Base-by-base conservation (phyloP, 1,284 basidiomycete genomes). In the Wolfiporia cocos region DNA sequence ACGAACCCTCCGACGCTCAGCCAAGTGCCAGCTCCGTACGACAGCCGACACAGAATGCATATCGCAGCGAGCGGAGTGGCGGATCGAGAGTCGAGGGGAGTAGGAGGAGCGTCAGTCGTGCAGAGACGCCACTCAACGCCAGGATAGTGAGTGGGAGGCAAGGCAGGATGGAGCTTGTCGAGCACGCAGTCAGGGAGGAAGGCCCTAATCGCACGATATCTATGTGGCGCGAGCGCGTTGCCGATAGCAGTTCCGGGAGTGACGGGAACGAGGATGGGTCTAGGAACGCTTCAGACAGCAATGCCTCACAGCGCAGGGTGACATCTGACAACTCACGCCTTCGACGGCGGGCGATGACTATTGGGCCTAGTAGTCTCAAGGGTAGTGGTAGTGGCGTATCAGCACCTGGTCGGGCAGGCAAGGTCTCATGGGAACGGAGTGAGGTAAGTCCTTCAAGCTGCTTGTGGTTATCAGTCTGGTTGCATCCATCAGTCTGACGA, bases 141-240 rank as follows among this genome's bases (percentile, higher is more conserved):
- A 49, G 55, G 24, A 44, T 54, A 37, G 55, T 61, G 34, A 55
- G 47, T 48, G 50, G 51, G 18, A 38, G 52, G 48, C 48, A 50
- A 40, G 53, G 59, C 36, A 41, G 49, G 34, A 39, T 51, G 23
- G 61, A 64, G 39, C 54, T 66, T 20, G 62, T 65, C 20, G 58
- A 65, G 49, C 53, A 61, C 41, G 53, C 51, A 19, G 53, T 65
- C 21, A 42, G 63, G 29, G 63, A 65, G 49, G 64, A 66, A 47
- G 57, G 57, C 29, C 61, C 64, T 11, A 44, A 55, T 37, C 56
- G 61, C 34, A 66, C 61, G 15, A 63, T 67, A 43, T 61, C 65
- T 19, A 43, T 65, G 5, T 67, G 65, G 65, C 54, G 65, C 34
- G 64, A 67, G 51, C 50, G 51, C 2, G 63, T 67, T 17, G 62